Evolutionary conservation across 805 yeast species (phyloP).

Genomic region (Priceomyces fermenticarens): DNA sequence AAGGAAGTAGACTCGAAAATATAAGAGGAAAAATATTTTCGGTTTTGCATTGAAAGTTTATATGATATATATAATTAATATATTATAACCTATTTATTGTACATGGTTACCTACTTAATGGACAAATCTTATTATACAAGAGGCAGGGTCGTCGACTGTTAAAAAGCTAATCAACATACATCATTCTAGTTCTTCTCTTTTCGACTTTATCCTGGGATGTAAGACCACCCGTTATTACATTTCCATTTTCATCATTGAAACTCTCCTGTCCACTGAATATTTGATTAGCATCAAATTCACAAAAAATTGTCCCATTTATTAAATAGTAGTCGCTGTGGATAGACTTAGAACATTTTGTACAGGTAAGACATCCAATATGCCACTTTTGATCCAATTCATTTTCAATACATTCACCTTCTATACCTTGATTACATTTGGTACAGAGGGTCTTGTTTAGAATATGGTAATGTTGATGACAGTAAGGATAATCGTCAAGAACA

Average conservation of each 20-base stretch:
- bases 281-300: constrained; percentile 46
- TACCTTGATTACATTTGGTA: constrained; percentile 64
- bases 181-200: constrained; percentile 41
- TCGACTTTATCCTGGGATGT: constrained; percentile 34
- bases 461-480: constrained; percentile 79
- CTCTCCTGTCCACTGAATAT: constrained; percentile 23
- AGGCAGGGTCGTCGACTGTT: neutral
- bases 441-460: constrained; percentile 73
- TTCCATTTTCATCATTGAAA: constrained; percentile 19
- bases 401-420: constrained; percentile 89
- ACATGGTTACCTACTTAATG: no score
- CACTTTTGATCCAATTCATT: constrained; percentile 68
- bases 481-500: constrained; percentile 75
- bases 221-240: constrained; percentile 17
- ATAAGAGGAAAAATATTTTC: neutral
- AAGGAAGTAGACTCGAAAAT: no score
- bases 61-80: no score
- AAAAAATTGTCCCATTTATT: constrained; percentile 45
- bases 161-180: constrained; percentile 27
- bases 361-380: constrained; percentile 71
- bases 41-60: no score
- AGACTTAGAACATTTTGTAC: constrained; percentile 53
- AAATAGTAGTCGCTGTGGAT: constrained; percentile 57
- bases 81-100: no score
- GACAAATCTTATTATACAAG: no score